A percentile compares a stretch with the other conserved stretches of the same genome.
These are phyloP conservation scores for Russula griseocarnosa DNA, from an alignment of 768 basidiomycete species.

Conservation along the genomic window DNA sequence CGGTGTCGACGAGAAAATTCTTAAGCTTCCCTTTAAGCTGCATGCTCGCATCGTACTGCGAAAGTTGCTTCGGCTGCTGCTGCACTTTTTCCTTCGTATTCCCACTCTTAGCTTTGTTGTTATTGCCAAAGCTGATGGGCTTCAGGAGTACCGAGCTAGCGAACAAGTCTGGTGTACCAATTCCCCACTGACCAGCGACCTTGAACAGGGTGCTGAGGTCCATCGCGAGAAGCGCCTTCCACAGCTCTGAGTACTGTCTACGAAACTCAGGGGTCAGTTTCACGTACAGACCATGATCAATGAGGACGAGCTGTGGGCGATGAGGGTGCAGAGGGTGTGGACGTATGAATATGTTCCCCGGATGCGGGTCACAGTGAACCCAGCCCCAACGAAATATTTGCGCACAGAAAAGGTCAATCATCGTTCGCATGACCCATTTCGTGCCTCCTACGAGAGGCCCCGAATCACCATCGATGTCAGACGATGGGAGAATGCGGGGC, in stretches of 20 bases:
- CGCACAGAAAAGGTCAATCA: slow-evolving; percentile 82
- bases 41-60: slow-evolving; percentile 66
- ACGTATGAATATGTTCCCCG: slow-evolving; percentile 75
- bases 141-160: slow-evolving; percentile 70
- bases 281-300: slow-evolving; percentile 93
- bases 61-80: slow-evolving; percentile 36
- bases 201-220: slow-evolving; percentile 51
- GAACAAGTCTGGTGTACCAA: slow-evolving; percentile 66
- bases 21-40: slow-evolving; percentile 63
- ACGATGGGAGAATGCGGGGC: slow-evolving; percentile 5
- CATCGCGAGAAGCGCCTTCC: slow-evolving; percentile 59
- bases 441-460: slow-evolving; percentile 53
- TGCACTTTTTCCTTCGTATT: slow-evolving; percentile 31
- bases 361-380: slow-evolving; percentile 75
- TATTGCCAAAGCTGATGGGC: slow-evolving; percentile 47
- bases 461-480: not conserved
- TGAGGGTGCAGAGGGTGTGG: slow-evolving; percentile 46
- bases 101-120: not conserved
- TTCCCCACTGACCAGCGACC: slow-evolving; percentile 60
- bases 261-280: slow-evolving; percentile 62
- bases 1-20: slow-evolving; percentile 66
- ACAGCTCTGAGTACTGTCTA: slow-evolving; percentile 71
- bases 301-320: slow-evolving; percentile 65
- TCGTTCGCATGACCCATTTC: slow-evolving; percentile 71
- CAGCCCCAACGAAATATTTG: slow-evolving; percentile 93